Base-by-base conservation (phyloP, 1,139 yeast species). In the Yamadazyma friedrichii region DNA sequence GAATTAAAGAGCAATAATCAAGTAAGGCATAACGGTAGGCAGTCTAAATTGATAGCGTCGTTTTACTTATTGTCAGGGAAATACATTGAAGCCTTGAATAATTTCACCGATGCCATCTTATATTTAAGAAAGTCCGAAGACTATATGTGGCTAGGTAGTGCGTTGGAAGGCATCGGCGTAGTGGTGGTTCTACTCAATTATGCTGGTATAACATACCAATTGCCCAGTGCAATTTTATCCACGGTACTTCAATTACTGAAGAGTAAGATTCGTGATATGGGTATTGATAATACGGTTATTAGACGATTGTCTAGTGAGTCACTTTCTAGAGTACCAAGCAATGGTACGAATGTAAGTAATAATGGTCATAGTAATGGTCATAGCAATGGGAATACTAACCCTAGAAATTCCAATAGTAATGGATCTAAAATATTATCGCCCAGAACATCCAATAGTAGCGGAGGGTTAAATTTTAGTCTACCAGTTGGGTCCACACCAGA, bases 131-230 rank as follows among this genome's bases (percentile, higher is more conserved):
- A 78, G 27, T 70, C 83, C 1, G 82, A 82, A 39, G 98, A 93
- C 59, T 77, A 78, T 53, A 65, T 93, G 15, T 93, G 98, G 98
- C 70, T 88, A 22, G 98, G 84, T 0, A 84, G 93, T 33, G 82
- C 96, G 0, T 58, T 91, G 15, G 97, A 89, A 53, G 89, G 94
- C 0, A 65, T 89, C 9, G 85, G 85, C 0, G 78, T 87, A 1
- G 76, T 88, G 48, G 61, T 85, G 32, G 62, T 85, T 8, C 61
- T 89, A 40, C 65, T 88, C 34, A 73, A 83, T 11, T 81, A 74
- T 50, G 59, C 84, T 13, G 81, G 80, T 25, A 68, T 76, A 1
- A 74, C 85, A 0, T 81, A 76, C 45, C 82, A 80, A 40, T 62
- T 88, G 30, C 91, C 93, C 1, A 70, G 52, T 40, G 58, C 56